These are phyloP conservation scores for Eucalyptus victrix DNA, from an alignment of 345 rosid genomes.

Conservation along the genomic window DNA sequence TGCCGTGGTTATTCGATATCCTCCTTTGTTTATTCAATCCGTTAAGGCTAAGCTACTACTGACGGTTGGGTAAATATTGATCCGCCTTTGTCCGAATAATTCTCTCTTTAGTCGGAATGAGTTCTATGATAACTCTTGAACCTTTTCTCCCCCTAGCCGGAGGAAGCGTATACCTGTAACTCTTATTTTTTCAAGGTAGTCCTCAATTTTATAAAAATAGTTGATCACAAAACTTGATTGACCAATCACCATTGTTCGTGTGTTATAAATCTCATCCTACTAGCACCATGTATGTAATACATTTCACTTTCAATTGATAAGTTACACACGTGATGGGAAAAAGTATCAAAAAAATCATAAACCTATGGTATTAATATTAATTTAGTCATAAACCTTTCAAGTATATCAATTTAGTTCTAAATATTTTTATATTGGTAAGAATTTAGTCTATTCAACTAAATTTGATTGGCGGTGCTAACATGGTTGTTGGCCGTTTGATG, in stretches of 20 bases:
- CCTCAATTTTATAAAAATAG: neutral
- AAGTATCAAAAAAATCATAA: too few relatives aligned
- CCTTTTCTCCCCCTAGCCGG: neutral
- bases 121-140: neutral
- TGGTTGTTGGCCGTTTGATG: accelerated
- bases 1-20: neutral
- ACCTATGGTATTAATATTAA: too few relatives aligned
- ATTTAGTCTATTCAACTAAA: accelerated
- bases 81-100: neutral
- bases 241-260: neutral
- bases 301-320: too few relatives aligned
- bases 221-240: neutral
- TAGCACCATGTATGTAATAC: neutral
- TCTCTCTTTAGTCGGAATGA: neutral
- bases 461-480: accelerated
- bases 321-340: neutral
- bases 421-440: too few relatives aligned
- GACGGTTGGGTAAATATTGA: neutral
- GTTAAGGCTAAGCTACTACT: neutral
- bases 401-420: accelerated
- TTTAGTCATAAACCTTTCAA: too few relatives aligned
- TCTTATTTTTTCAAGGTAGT: neutral
- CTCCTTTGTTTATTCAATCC: neutral
- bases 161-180: too few relatives aligned
- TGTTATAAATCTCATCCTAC: neutral